These are phyloP conservation scores for Hypoxylon rubiginosum DNA, from an alignment of 2,329 filamentous ascomycete species.

Conservation along the genomic window DNA sequence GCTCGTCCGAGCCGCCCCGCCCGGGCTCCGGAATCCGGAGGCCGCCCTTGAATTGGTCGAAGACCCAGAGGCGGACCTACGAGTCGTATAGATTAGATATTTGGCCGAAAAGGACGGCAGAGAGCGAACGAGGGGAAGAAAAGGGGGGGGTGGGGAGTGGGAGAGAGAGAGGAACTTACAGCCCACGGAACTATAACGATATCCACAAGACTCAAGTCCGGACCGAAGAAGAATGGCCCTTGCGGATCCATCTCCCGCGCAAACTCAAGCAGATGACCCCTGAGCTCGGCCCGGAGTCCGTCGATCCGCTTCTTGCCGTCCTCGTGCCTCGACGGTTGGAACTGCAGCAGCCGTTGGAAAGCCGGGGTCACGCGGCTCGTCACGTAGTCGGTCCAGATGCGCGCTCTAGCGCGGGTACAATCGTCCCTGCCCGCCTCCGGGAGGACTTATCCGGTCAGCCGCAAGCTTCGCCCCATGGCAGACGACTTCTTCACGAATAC, in stretches of 20 bases:
- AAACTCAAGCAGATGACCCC: slow-evolving; percentile 70
- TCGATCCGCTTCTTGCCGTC: slow-evolving; percentile 58
- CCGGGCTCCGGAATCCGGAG: slow-evolving; percentile 57
- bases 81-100: background rate
- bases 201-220: slow-evolving; percentile 74
- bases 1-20: slow-evolving; percentile 60
- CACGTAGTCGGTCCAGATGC: slow-evolving; percentile 82
- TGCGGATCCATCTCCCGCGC: slow-evolving; percentile 66
- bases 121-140: background rate
- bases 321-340: slow-evolving; percentile 60
- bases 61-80: slow-evolving; percentile 31
- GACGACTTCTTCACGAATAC: background rate
- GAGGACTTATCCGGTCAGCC: slow-evolving; percentile 7
- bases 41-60: slow-evolving; percentile 80
- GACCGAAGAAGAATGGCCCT: slow-evolving; percentile 77
- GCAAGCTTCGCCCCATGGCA: background rate
- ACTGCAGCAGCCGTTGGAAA: slow-evolving; percentile 75
- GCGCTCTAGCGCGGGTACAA: slow-evolving; percentile 74
- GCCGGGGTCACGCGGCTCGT: slow-evolving; percentile 75
- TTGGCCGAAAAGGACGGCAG: background rate
- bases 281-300: slow-evolving; percentile 69
- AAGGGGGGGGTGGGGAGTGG: too few species aligned
- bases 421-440: slow-evolving; percentile 56
- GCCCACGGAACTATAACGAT: slow-evolving; percentile 80
- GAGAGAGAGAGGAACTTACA: slow-evolving; percentile 73